Conservation (phyloP, 2,329 filamentous ascomycete species). For the Penicillium sp. region DNA sequence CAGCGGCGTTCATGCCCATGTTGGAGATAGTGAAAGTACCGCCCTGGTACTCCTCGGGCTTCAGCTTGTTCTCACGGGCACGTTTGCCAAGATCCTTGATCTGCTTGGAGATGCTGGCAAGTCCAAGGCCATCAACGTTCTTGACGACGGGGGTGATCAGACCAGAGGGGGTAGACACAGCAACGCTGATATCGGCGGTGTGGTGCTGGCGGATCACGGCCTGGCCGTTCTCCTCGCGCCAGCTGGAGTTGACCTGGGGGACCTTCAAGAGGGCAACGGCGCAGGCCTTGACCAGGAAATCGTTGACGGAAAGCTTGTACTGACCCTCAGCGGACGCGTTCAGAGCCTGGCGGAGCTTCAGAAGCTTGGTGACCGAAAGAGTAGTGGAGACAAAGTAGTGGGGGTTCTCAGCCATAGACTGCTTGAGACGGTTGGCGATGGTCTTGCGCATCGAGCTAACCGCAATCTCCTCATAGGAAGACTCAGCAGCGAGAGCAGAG, state of each 20-base stretch:
- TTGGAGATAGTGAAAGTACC: slow-evolving; percentile 99
- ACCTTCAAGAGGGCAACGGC: slow-evolving; percentile 88
- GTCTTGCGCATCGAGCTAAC: slow-evolving; percentile 95
- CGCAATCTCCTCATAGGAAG: slow-evolving; percentile 79
- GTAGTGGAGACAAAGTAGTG: slow-evolving; percentile 95
- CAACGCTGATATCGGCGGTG: slow-evolving; percentile 90
- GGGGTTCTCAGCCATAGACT: slow-evolving; percentile 90
- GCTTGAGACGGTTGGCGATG: slow-evolving; percentile 84
- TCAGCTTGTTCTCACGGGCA: slow-evolving; percentile 94
- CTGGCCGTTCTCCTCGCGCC: slow-evolving; percentile 74
- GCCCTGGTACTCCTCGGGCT: slow-evolving; percentile 99
- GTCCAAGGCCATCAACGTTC: slow-evolving; percentile 79
- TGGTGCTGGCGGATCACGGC: slow-evolving; percentile 86
- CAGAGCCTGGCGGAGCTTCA: slow-evolving; percentile 92
- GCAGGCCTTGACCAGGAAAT: slow-evolving; percentile 97
- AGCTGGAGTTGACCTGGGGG: slow-evolving; percentile 91
- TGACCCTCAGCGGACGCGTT: slow-evolving; percentile 85
- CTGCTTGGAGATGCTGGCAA: slow-evolving; percentile 80
- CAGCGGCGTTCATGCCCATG: slow-evolving; percentile 98
- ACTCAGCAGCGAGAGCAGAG: slow-evolving; percentile 54
- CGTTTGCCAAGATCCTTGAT: slow-evolving; percentile 98
- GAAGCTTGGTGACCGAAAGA: slow-evolving; percentile 89
- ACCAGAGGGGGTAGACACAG: slow-evolving; percentile 86
- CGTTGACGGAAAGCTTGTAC: slow-evolving; percentile 99
- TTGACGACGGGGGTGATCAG: slow-evolving; percentile 98